Evolutionary conservation across 805 yeast genomes (phyloP), one percentile per base, ranked within the genome.

Genomic region (Spencermartinsiella europaea): DNA sequence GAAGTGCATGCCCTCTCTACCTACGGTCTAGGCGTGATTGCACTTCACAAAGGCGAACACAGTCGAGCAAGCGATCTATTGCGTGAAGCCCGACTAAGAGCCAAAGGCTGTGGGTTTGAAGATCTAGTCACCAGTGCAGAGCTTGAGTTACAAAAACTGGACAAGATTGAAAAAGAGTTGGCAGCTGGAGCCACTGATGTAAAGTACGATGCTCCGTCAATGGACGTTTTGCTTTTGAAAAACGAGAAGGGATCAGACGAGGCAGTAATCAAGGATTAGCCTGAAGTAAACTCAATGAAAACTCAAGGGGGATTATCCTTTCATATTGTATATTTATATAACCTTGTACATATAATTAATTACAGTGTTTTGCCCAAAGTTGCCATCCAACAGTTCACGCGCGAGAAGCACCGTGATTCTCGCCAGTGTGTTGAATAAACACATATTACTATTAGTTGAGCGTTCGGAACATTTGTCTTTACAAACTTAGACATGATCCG

Each of bases 11-110:
- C 95, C 0, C 70, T 90, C 61, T 80, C 95, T 0, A 79, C 88
- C 0, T 90, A 85, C 60, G 95, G 96, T 0, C 70, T 86, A 35
- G 98, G 96, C 1, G 95, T 89, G 3, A 73, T 87, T 8, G 73
- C 77, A 38, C 65, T 83, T n/a, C 86, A 85, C 55, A 59, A 70
- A 39, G 76, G 81, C 0, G 67, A 80, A 8, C 70, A 76, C 46
- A 73, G 70, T 1, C 66, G 72, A 45, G 89, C 95, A 0, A 79
- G 76, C 52, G 70, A 79, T 36, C 67, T 76, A 21, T 68, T 90
- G 40, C 69, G 81, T 4, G 89, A 85, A 60, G 80, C 95, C 0
- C 73, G 86, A 28, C 72, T 79, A 21, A 70, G 88, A 49, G 89
- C 95, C 0, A 73, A 74, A 54, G 82, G 81, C 14, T 72, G 83